A percentile compares a stretch with the other conserved stretches of the same genome.
Evolutionary conservation across 306 rosid genomes (phyloP).

Genomic region (Cercis canadensis): DNA sequence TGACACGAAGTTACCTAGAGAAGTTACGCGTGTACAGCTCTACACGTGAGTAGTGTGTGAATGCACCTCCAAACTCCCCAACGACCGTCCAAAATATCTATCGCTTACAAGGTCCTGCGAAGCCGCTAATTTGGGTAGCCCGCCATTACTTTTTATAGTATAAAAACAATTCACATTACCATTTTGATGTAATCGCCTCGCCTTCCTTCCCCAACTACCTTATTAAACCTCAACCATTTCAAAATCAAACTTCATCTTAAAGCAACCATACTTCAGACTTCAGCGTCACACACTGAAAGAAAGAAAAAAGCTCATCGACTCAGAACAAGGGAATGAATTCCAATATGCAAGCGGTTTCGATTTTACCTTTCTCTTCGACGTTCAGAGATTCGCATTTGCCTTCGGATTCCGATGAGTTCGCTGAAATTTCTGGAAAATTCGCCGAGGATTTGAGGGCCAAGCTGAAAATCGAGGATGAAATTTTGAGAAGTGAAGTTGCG

Average conservation of each 20-base stretch:
- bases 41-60: too few relatives aligned
- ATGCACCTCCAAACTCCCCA: too few relatives aligned
- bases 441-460: background rate
- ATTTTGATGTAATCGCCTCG: background rate
- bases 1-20: background rate
- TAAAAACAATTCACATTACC: too few relatives aligned
- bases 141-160: too few relatives aligned
- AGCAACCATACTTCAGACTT: background rate
- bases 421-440: conserved; percentile 28
- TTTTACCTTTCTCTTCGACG: conserved; percentile 23
- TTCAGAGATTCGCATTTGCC: conserved; percentile 11
- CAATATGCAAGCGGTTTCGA: conserved; percentile 53
- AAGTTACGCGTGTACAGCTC: conserved; percentile 18
- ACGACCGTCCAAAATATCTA: too few relatives aligned
- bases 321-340: background rate
- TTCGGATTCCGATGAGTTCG: background rate
- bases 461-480: background rate
- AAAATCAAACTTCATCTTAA: background rate
- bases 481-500: background rate
- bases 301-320: background rate
- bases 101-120: too few relatives aligned
- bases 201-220: background rate
- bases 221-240: background rate
- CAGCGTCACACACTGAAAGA: background rate
- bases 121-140: too few relatives aligned